Base-by-base conservation (phyloP, 768 basidiomycete species). In the Hypholoma fasciculare region DNA sequence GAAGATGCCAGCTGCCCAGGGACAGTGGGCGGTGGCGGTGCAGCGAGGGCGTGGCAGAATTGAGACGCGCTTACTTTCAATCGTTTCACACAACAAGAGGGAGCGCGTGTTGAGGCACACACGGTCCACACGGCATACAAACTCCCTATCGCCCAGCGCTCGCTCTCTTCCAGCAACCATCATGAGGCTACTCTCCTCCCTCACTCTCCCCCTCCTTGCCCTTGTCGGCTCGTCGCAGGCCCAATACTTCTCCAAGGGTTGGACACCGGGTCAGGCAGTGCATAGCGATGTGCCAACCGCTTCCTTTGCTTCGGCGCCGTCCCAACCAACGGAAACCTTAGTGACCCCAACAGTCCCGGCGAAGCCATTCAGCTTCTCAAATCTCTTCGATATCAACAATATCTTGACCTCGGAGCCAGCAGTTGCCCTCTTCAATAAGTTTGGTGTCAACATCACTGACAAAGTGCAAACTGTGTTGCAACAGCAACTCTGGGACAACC, bases 231-330 rank as follows among this genome's bases (percentile, higher is more conserved):
- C 76, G 20, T 76, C 71, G 44, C 72, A 73, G 51, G 90, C 89
- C 12, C 86, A 90, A 62, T 92, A 92, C 71, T 87, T 92, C 72
- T 92, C 90, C 3, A 76, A 76, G 34, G 92, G 92, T n/a, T 94
- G 92, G 92, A 67, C 75, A 27, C 92, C 92, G 2, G 91, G 90
- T 27, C 87, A 92, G 67, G 75, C 83, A 0, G 76, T 76, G 3
- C 68, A 74, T 4, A 61, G 67, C 6, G 60, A 65, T 6, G 67
- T 61, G 5, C 62, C 66, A n/a, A 59, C 68, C 6, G 68, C 65
- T 16, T 58, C 65, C 38, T 65, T 62, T 36, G 64, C 56, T 34
- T 61, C 61, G 39, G 56, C 63, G 40, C 50, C 63, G 44, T 17
- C 66, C 30, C 46, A 61, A 26, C 52, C 61, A 34, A 58, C 65